Base-by-base conservation (phyloP, 495 filamentous ascomycete species). In the Evernia prunastri region DNA sequence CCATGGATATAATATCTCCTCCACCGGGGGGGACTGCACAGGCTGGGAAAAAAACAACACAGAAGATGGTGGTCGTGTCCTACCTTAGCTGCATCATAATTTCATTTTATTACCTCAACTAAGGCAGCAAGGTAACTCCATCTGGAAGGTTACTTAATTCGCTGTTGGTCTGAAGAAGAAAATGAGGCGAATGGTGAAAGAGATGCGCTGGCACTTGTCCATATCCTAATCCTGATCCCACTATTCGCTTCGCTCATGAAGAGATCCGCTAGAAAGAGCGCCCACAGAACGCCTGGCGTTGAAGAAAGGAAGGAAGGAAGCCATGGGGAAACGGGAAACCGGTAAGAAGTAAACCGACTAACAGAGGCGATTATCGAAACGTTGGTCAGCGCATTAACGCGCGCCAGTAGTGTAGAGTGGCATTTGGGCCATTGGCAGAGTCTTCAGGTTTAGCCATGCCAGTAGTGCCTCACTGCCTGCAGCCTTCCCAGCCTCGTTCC, bases 321-420 rank as follows among this genome's bases (percentile, higher is more conserved):
- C 27, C 29, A 6, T 33, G n/a, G 13, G 8, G n/a, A n/a, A n/a
- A n/a, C n/a, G n/a, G n/a, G n/a, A n/a, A 35, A 33, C 20, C 4
- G 25, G 5, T n/a, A 11, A 10, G 0, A 43, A 1, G 20, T 3
- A 17, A 29, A 31, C 3, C 7, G 29, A 33, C n/a, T 3, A 53
- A 18, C 13, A 25, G 29, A n/a, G 51, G 51, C 51, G 51, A 54
- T 33, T 54, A 54, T 54, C 27, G 17, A 54, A 54, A 54, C 51
- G 29, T 54, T 33, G 51, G n/a, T 54, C 51, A 8, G 29, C 51
- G 51, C 51, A 7, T 54, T 54, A 54, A 31, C 25, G 51, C 51
- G 29, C 49, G 27, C 51, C 29, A 54, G 51, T 54, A 54, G 29
- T 54, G 29, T 27, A 12, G 17, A 7, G 3, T 10, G 45, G 45